Base-by-base conservation (phyloP, 345 rosid species). In the Corchorus olitorius region DNA sequence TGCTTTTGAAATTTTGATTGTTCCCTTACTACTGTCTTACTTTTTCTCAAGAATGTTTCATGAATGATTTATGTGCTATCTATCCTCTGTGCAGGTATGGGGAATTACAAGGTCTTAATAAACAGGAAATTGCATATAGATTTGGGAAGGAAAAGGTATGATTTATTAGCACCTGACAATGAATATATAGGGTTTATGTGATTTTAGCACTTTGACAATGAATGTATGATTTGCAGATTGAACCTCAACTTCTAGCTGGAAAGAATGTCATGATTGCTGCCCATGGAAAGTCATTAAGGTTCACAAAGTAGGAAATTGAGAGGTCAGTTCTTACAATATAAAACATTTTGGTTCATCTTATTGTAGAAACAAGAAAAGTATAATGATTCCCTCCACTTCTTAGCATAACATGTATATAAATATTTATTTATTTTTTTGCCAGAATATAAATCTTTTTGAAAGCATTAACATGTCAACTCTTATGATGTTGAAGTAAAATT, bases 201-300 rank as follows among this genome's bases (percentile, higher is more conserved):
- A n/a, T n/a, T n/a, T n/a, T n/a, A n/a, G n/a, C n/a, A n/a, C n/a
- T n/a, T n/a, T n/a, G n/a, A n/a, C n/a, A 34, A 9, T 53, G 39
- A 75, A 70, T 20, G 39, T 12, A 45, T 76, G 54, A 7, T 34
- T 46, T 77, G 85, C 89, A 96, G 98, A 93, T 93, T 48, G 93
- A 89, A 82, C 97, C 97, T 17, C 91, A 88, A 84, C 99, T 96
- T 84, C 79, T 81, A 39, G 81, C 88, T 50, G 98, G 99, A 75
- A 94, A 92, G 85, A 87, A 96, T 66, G 87, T 90, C 52, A 84
- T 96, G 97, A 89, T 96, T 83, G 97, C 98, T 61, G 99, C 99
- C 78, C 98, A 96, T 48, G 98, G 98, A 73, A 93, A 96, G 80
- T 96, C 98, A 3, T 75, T 96, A 76, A 84, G 98, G 80, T 93